Evolutionary conservation across 108 stramenopile species (phyloP).

Genomic region (Cyclotella atomus): DNA sequence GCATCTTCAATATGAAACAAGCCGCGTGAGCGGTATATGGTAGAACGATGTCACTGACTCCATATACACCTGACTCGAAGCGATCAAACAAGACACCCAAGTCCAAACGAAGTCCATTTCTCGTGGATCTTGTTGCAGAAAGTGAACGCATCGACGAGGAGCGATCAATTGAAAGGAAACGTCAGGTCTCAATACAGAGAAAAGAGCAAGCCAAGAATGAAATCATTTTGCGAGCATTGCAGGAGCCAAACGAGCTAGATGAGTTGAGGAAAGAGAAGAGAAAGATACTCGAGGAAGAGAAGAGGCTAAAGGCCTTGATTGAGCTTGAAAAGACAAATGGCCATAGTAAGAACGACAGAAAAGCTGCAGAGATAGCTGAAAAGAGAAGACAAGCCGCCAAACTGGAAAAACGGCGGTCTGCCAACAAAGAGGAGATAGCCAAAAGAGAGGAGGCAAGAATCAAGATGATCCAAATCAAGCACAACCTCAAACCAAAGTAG

Average conservation of each 20-base stretch:
- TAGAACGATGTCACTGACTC: not conserved
- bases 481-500: not conserved
- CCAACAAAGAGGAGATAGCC: conserved; percentile 8
- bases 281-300: conserved; percentile 13
- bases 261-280: conserved; percentile 10
- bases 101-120: conserved; percentile 5
- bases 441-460: conserved; percentile 3
- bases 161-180: not conserved
- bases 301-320: conserved; percentile 24
- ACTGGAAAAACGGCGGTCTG: not conserved
- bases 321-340: conserved; percentile 15
- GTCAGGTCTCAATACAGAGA: not conserved
- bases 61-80: not conserved
- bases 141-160: conserved; percentile 28
- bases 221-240: conserved; percentile 7
- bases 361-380: conserved; percentile 13
- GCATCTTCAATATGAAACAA: too few relatives aligned
- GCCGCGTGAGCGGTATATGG: not conserved
- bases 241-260: conserved; percentile 14
- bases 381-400: conserved; percentile 26
- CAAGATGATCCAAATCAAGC: conserved; percentile 8
- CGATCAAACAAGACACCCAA: conserved; percentile 5
- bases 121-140: conserved; percentile 18
- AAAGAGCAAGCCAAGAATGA: conserved; percentile 20
- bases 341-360: conserved; percentile 13